These are phyloP conservation scores for Fraxinus cuspidata DNA, from an alignment of 257 asterid species.

Conservation along the genomic window DNA sequence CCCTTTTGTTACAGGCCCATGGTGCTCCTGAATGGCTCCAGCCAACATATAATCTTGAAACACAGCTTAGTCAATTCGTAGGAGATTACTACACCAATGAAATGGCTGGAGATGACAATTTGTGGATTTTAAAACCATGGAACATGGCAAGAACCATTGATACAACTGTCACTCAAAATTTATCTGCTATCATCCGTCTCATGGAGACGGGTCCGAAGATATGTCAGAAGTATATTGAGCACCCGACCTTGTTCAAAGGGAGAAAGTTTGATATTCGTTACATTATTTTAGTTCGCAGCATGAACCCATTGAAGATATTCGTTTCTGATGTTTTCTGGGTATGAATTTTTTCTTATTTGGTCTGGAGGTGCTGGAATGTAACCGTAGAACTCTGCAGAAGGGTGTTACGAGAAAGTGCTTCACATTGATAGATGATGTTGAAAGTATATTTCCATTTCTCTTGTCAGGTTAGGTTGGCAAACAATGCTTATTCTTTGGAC, in stretches of 20 bases:
- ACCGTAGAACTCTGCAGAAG: background rate
- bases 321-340: conserved; percentile 92
- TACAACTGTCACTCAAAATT: conserved; percentile 74
- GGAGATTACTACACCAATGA: conserved; percentile 74
- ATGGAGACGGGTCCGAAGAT: conserved; percentile 99
- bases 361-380: conserved; percentile 8
- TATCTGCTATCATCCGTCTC: conserved; percentile 85
- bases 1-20: conserved; percentile 57
- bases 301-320: conserved; percentile 80
- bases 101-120: conserved; percentile 62
- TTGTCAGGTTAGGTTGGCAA: conserved; percentile 88
- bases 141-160: conserved; percentile 99
- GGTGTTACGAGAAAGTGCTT: background rate
- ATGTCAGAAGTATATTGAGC: conserved; percentile 95
- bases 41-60: conserved; percentile 95
- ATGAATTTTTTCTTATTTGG: conserved; percentile 26
- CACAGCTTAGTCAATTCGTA: conserved; percentile 74
- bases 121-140: conserved; percentile 99
- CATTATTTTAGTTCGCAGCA: conserved; percentile 73
- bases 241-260: conserved; percentile 87
- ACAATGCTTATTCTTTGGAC: conserved; percentile 76
- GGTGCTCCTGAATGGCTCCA: conserved; percentile 93
- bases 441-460: conserved; percentile 18
- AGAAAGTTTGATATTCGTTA: conserved; percentile 93
- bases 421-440: conserved; percentile 10